Conservation (phyloP, 352 stramenopile genomes). For the Phytophthora cryptogea region DNA sequence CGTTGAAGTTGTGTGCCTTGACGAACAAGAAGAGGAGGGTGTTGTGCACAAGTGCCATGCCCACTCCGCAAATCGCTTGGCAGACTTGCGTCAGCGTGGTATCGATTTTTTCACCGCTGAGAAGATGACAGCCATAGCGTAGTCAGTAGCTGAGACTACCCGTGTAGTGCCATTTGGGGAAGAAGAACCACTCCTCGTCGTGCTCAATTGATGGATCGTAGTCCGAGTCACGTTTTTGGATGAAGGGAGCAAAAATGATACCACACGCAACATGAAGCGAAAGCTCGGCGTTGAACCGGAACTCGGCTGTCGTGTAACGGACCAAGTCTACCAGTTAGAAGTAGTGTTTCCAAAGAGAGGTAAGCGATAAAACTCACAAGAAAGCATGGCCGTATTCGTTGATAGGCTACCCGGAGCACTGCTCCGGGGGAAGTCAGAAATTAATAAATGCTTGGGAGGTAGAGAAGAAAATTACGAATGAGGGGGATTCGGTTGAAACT, state of each 20-base stretch:
- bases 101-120: constrained; percentile 74
- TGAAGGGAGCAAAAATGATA: constrained; percentile 68
- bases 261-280: constrained; percentile 69
- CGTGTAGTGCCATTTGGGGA: constrained; percentile 65
- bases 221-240: constrained; percentile 60
- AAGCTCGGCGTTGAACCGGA: constrained; percentile 70
- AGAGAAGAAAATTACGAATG: too few relatives aligned
- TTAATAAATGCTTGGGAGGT: too few relatives aligned
- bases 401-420: background rate
- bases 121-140: constrained; percentile 75
- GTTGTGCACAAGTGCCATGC: constrained; percentile 81
- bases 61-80: constrained; percentile 78
- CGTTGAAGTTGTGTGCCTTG: constrained; percentile 48
- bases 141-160: constrained; percentile 76
- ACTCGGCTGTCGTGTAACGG: constrained; percentile 50
- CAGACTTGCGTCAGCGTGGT: constrained; percentile 69
- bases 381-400: constrained; percentile 57
- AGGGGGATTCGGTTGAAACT: too few relatives aligned
- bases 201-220: constrained; percentile 48
- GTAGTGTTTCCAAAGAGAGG: background rate
- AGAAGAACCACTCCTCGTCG: constrained; percentile 75
- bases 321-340: constrained; percentile 8
- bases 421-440: too few relatives aligned
- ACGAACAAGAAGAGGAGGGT: constrained; percentile 63
- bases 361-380: constrained; percentile 38